Percentiles rank a stretch among this genome's conserved stretches.
phyloP scores from a whole-genome alignment of 768 basidiomycete genomes.

The Auriculariales sp. region DNA sequence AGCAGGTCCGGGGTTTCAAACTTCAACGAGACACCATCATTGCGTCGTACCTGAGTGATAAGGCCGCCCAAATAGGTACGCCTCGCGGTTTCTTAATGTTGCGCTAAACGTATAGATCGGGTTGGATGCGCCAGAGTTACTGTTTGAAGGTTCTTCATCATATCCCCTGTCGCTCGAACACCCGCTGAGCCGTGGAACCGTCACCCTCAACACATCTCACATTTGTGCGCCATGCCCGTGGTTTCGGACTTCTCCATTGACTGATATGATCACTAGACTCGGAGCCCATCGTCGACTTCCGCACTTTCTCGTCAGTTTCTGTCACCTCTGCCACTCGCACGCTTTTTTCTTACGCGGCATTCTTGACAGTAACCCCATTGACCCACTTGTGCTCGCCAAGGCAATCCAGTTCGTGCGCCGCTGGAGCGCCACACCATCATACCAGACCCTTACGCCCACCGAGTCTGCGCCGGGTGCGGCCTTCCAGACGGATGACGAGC shows the following conservation, averaged over 20 bases:
- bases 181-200: conserved; percentile 5
- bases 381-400: not conserved
- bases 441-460: not conserved
- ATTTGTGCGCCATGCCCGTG: no score
- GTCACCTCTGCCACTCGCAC: no score
- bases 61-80: not conserved
- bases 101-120: no score
- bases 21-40: not conserved
- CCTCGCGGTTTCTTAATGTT: no score
- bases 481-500: conserved; percentile 6
- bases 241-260: no score
- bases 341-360: no score
- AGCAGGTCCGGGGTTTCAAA: not conserved
- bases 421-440: not conserved
- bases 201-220: not conserved
- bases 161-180: conserved; percentile 2
- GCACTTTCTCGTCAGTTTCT: no score
- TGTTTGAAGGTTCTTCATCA: not conserved
- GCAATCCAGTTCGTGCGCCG: not conserved
- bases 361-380: not conserved
- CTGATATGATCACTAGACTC: no score
- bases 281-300: not conserved
- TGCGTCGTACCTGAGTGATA: not conserved
- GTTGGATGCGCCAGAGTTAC: no score
- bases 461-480: conserved; percentile 2